phyloP scores from a whole-genome alignment of 345 rosid genomes.

The Euphorbia lathyris region DNA sequence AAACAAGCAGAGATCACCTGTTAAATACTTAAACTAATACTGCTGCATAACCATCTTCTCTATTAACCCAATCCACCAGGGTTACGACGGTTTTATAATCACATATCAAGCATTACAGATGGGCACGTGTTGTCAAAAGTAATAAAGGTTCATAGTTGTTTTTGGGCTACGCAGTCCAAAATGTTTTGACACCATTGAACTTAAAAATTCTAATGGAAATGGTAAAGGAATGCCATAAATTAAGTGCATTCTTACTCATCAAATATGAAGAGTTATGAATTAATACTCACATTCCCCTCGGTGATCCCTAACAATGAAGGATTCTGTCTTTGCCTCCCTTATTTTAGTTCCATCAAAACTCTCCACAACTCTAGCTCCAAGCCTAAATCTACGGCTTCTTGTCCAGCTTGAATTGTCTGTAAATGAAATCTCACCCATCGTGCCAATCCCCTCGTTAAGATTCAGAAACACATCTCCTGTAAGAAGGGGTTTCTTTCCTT shows the following conservation, averaged over 20 bases:
- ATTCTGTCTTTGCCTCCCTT: constrained; percentile 76
- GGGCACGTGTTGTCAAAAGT: not conserved
- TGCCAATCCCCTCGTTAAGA: constrained; percentile 66
- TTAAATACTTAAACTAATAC: too few relatives aligned
- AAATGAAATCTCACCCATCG: constrained; percentile 70
- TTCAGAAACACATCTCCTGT: constrained; percentile 65
- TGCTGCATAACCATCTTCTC: not conserved
- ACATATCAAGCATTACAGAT: not conserved
- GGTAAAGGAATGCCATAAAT: constrained; percentile 6
- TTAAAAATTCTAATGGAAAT: not conserved
- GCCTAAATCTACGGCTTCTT: constrained; percentile 91
- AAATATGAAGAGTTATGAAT: constrained; percentile 6
- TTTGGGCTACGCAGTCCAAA: not conserved
- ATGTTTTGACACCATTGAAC: not conserved
- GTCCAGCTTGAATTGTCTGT: constrained; percentile 99
- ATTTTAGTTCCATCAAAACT: constrained; percentile 52
- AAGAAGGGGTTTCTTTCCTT: constrained; percentile 93
- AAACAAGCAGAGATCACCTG: not conserved
- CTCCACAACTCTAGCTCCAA: constrained; percentile 80
- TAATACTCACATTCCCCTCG: constrained; percentile 90
- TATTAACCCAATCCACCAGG: not conserved
- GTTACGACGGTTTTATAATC: constrained; percentile 1
- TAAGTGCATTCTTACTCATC: not conserved
- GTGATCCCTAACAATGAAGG: constrained; percentile 97
- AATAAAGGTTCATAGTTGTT: not conserved